Evolutionary conservation across 331 rosid species (phyloP).

Genomic region (Cucumis variabilis): DNA sequence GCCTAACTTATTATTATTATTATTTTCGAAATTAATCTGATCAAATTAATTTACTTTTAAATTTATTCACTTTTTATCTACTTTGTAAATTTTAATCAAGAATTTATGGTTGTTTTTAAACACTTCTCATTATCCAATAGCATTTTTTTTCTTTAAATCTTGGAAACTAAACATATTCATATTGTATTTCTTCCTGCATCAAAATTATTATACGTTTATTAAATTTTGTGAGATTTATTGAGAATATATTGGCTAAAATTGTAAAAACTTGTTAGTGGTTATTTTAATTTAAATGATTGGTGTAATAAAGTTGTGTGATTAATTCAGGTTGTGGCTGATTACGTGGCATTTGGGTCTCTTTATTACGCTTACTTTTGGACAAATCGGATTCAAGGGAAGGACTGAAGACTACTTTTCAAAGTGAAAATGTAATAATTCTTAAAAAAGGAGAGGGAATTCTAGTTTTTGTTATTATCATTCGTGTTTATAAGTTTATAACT

Average conservation of each 20-base stretch:
- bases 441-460: not conserved
- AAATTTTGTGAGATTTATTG: too few relatives aligned
- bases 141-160: too few relatives aligned
- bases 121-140: not conserved
- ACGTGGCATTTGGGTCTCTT: constrained; percentile 91
- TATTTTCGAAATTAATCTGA: too few relatives aligned
- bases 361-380: constrained; percentile 82
- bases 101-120: too few relatives aligned
- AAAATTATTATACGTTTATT: too few relatives aligned
- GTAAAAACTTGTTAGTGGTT: too few relatives aligned
- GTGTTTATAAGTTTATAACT: constrained; percentile 13
- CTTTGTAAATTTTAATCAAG: not conserved
- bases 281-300: too few relatives aligned
- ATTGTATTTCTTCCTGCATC: too few relatives aligned
- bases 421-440: constrained; percentile 11
- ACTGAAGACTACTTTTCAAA: constrained; percentile 73
- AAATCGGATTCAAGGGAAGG: constrained; percentile 97
- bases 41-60: too few relatives aligned
- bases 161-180: not conserved
- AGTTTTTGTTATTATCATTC: not conserved
- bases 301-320: not conserved
- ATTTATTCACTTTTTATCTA: too few relatives aligned
- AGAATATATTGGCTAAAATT: too few relatives aligned
- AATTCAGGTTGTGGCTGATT: constrained; percentile 76
- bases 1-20: not conserved